Base-by-base conservation (phyloP, 345 rosid genomes). In the Acer saccharum region DNA sequence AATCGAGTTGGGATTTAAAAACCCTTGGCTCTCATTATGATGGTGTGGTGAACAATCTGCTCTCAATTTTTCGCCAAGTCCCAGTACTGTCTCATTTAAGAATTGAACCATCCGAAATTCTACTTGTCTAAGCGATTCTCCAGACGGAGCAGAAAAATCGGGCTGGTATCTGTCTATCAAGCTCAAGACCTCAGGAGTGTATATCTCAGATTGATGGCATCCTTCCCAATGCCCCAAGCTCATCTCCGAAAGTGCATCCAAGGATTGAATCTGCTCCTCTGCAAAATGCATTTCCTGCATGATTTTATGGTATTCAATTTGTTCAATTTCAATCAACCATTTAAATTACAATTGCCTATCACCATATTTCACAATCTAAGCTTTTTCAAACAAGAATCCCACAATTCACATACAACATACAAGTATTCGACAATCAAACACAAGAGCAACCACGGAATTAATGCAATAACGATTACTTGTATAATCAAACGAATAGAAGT, bases 91-190 rank as follows among this genome's bases (percentile, higher is more conserved):
- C 13, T 80, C 83, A 68, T 92, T 93, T 74, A 95, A 80, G 87
- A 95, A 95, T 82, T 93, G 94, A 84, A 92, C 88, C 91, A 92
- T 90, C 73, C 99, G 88, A 73, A 92, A 93, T 79, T 93, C 98
- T 72, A 95, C 93, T 80, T 93, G 95, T 82, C 99, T 88, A 11
- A 95, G 91, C 62, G 99, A 95, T 85, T 95, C 97, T 68, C 99
- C 99, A 13, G 91, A 86, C 0, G 98, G 99, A 2, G 93, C 89
- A n/a, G 83, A 77, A 85, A 95, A 95, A 89, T 95, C 98, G 69
- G 99, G 98, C 82, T 93, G 94, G 18, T 84, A 84, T 81, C 85
- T 87, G 69, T 93, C 98, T n/a, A 88, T 88, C 41, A 92, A 84
- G 81, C 84, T 83, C 71, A 88, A 69, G 55, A 89, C 80, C 80